Percentiles rank a stretch among this genome's conserved stretches.
Conservation (phyloP, 1,139 yeast species). For the Wickerhamiella infanticola region DNA sequence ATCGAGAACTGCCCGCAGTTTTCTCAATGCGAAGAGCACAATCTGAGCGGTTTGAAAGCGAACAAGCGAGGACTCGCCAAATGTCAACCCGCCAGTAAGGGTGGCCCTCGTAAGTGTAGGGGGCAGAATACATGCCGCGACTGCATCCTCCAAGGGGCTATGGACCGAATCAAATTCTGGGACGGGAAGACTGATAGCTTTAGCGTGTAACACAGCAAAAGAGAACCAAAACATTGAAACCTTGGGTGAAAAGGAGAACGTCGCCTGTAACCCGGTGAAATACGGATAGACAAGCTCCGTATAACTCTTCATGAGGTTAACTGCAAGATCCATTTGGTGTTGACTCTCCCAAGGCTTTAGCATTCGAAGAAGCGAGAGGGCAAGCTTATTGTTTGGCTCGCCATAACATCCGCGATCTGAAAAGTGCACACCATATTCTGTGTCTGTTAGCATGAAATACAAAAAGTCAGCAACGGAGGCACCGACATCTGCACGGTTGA, state of each 20-base stretch:
- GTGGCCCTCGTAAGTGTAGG: conserved; percentile 45
- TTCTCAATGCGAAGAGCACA: conserved; percentile 38
- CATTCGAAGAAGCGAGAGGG: conserved; percentile 45
- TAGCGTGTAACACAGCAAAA: conserved; percentile 45
- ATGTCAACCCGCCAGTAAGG: conserved; percentile 24
- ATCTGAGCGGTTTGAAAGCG: conserved; percentile 52
- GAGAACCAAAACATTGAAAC: conserved; percentile 74
- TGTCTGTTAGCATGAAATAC: conserved; percentile 34
- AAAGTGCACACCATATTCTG: conserved; percentile 46
- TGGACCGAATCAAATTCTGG: conserved; percentile 24
- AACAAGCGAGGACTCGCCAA: conserved; percentile 39
- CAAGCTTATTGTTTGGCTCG: conserved; percentile 37
- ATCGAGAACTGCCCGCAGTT: conserved; percentile 30
- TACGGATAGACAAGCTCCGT: conserved; percentile 71
- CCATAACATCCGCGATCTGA: conserved; percentile 46
- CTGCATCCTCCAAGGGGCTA: conserved; percentile 19
- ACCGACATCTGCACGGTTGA: conserved; percentile 27
- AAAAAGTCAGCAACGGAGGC: conserved; percentile 35
- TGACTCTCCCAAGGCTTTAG: conserved; percentile 75
- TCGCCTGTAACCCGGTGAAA: conserved; percentile 30
- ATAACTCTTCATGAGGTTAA: conserved; percentile 35
- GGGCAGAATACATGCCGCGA: conserved; percentile 49
- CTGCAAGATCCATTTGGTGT: conserved; percentile 40
- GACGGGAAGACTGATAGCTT: conserved; percentile 39
- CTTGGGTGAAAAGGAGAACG: conserved; percentile 53